These are phyloP conservation scores for Medicago truncatula DNA, from an alignment of 306 rosid genomes.

Conservation along the genomic window DNA sequence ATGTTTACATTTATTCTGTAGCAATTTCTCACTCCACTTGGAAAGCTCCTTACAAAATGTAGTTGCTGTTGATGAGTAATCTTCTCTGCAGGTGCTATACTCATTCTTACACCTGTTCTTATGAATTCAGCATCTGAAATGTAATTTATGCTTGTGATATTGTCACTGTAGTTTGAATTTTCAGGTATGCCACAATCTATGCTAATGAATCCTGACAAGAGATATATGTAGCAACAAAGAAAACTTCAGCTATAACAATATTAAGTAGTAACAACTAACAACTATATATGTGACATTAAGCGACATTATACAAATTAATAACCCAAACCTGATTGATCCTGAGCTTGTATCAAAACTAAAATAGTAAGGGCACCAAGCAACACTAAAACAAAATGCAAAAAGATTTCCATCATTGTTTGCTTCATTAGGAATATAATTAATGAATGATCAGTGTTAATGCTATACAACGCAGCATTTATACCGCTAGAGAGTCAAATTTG, in stretches of 20 bases:
- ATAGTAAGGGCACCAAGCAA: not conserved
- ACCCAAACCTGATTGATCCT: conserved; percentile 23
- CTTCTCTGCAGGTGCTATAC: conserved; percentile 1
- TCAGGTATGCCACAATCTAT: conserved; percentile 61
- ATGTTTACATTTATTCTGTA: conserved; percentile 26
- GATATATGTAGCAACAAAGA: not conserved
- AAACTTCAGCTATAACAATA: not conserved
- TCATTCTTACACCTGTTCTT: conserved; percentile 42
- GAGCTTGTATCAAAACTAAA: not conserved
- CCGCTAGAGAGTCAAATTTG: too few species aligned
- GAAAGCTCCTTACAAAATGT: conserved; percentile 54
- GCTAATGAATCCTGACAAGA: conserved; percentile 43
- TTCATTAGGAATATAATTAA: not conserved
- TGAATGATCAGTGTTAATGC: not conserved
- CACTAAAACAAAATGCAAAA: not conserved
- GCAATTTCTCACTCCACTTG: conserved; percentile 61
- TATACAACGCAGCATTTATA: not conserved
- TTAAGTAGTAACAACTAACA: not conserved
- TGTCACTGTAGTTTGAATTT: conserved; percentile 40
- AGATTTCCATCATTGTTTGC: not conserved
- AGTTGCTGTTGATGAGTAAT: conserved; percentile 32
- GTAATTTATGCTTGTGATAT: conserved; percentile 44
- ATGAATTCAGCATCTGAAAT: conserved; percentile 59
- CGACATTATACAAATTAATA: not conserved
- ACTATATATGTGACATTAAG: not conserved